These are phyloP conservation scores for Colletotrichum somersetense DNA, from an alignment of 2,329 filamentous ascomycete genomes.

Conservation along the genomic window DNA sequence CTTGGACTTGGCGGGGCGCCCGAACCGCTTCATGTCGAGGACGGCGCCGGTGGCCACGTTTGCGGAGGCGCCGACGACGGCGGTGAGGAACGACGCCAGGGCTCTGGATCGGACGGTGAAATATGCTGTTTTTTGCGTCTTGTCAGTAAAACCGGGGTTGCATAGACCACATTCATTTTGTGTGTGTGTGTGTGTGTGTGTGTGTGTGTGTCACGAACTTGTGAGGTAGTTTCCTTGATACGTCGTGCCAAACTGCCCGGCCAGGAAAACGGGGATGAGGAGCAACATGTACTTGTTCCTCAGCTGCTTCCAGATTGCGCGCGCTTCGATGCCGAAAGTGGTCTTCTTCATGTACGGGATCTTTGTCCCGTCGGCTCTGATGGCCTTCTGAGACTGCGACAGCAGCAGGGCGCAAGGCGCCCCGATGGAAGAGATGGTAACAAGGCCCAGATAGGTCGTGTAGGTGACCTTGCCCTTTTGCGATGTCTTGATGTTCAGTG, in stretches of 20 bases:
- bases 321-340: constrained; percentile 25
- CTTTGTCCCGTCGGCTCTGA: too few species aligned
- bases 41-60: constrained; percentile 32
- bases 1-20: constrained; percentile 27
- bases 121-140: constrained; percentile 7
- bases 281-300: constrained; percentile 37
- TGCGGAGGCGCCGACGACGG: constrained; percentile 28
- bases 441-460: too few species aligned
- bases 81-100: constrained; percentile 28
- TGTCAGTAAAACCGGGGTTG: background rate
- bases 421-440: too few species aligned
- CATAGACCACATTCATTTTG: rapidly evolving
- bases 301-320: constrained; percentile 35
- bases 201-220: background rate
- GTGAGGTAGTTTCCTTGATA: constrained; percentile 36
- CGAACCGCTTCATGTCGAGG: constrained; percentile 21
- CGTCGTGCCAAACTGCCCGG: constrained; percentile 35
- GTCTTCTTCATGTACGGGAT: constrained; percentile 29
- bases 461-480: too few species aligned
- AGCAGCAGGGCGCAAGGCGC: too few species aligned
- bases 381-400: too few species aligned
- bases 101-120: constrained; percentile 36
- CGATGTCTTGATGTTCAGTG: too few species aligned
- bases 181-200: too few species aligned
- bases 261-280: constrained; percentile 32